Base-by-base conservation (phyloP, 805 yeast species). In the Saccharomycopsis oosterbeekiorum region DNA sequence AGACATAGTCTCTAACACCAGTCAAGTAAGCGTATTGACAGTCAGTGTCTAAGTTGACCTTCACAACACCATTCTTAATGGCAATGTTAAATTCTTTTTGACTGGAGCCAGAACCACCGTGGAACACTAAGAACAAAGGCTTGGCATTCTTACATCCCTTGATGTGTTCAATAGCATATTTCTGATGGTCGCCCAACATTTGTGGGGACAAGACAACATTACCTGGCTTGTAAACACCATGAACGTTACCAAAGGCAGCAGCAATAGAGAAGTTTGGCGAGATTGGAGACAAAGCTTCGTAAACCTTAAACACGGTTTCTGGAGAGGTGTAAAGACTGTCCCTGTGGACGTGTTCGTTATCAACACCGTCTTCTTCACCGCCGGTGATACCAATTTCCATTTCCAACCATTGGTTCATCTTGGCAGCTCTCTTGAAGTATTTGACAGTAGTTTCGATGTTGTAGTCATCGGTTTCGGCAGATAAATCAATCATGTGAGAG, bases 311-410 rank as follows among this genome's bases (percentile, higher is more conserved):
- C 61, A 94, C 97, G 69, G 97, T 93, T 80, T 89, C 97, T 71
- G 99, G 90, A 70, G 85, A 84, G 70, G 99, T 94, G 88, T 93
- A 94, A 71, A 94, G 81, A 67, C 88, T 76, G 66, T 88, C 91
- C 80, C 88, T 87, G 74, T 84, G 84, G 68, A 89, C 97, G 76
- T 84, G 82, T 79, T 93, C 96, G 85, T 94, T 94, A 87, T 94
- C 94, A 73, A 94, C 99, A 86, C 99, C 99, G 75, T 94, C 99
- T 81, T 94, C 99, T 83, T 94, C 99, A 86, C 99, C 99, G 81
- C 99, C 99, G 76, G 99, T 94, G 85, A 94, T 94, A 85, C 99
- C 99, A 75, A 94, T 94, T 84, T 94, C 99, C 99, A 94, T 94
- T 84, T 94, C 99, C 75, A 94, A 85, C 94, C 94, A 94, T 82